These are phyloP conservation scores for Spinacia oleracea DNA, from an alignment of 179 eudicot species.

Conservation along the genomic window DNA sequence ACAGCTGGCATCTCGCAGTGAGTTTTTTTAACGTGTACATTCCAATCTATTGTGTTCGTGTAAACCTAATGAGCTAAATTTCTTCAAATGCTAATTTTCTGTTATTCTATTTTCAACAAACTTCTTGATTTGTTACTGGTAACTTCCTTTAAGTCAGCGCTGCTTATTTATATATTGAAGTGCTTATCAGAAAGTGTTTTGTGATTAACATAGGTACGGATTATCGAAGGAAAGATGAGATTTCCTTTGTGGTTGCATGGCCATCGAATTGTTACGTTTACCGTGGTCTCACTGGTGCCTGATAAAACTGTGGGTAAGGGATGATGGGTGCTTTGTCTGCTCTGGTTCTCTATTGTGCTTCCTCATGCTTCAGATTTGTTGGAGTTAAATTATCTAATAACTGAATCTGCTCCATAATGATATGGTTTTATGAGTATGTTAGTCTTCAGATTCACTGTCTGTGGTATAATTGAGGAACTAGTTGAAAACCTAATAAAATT, in stretches of 20 bases:
- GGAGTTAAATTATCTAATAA: neutral
- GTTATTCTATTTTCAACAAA: neutral
- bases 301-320: slow-evolving; percentile 66
- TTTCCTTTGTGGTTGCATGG: slow-evolving; percentile 99
- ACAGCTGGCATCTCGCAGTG: no score
- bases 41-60: neutral
- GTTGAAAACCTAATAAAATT: neutral
- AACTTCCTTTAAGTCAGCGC: neutral
- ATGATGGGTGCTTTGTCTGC: slow-evolving; percentile 6
- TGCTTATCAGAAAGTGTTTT: slow-evolving; percentile 10
- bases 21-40: no score
- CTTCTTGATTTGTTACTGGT: neutral
- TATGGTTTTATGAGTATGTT: neutral
- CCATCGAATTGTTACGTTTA: slow-evolving; percentile 64
- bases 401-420: neutral
- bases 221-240: slow-evolving; percentile 74
- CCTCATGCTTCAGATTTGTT: neutral
- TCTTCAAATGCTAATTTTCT: neutral
- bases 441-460: neutral
- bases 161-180: neutral
- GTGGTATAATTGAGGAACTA: neutral
- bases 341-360: slow-evolving; percentile 4
- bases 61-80: neutral
- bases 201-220: slow-evolving; percentile 54
- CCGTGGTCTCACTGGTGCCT: slow-evolving; percentile 73